Conservation (phyloP, 345 rosid species). For the Angophora floribunda region DNA sequence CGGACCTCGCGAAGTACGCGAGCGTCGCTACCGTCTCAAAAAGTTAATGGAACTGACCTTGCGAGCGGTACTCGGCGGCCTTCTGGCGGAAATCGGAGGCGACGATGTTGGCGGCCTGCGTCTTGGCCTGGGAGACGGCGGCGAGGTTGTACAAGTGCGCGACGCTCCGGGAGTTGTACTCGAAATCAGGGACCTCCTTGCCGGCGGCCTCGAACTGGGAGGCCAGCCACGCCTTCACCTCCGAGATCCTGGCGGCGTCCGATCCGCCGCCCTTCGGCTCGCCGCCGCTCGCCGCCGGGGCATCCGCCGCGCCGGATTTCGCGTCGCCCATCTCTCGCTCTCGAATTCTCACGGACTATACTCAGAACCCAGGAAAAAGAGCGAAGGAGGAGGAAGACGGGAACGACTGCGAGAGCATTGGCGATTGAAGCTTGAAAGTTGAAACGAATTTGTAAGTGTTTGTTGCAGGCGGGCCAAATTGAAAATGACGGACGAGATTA, state of each 20-base stretch:
- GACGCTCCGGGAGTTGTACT: conserved; percentile 78
- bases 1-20: neutral
- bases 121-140: conserved; percentile 71
- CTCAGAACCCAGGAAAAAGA: neutral
- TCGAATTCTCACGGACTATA: neutral
- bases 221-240: conserved; percentile 74
- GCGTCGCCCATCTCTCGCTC: neutral
- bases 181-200: conserved; percentile 74
- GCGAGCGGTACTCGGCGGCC: conserved; percentile 78
- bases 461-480: neutral
- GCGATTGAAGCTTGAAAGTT: neutral
- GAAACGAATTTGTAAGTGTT: neutral
- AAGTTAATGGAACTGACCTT: conserved; percentile 30
- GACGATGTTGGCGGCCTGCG: conserved; percentile 77
- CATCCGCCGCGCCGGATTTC: neutral
- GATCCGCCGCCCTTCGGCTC: conserved; percentile 6
- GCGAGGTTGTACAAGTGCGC: conserved; percentile 71
- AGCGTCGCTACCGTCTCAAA: neutral
- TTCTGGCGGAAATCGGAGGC: conserved; percentile 91
- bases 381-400: neutral
- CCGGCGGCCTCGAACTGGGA: conserved; percentile 81
- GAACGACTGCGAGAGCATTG: neutral
- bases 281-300: neutral
- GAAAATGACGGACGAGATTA: neutral
- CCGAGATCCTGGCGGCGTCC: conserved; percentile 62